Evolutionary conservation across 805 yeast genomes (phyloP).

Genomic region (Candida chauliodis): DNA sequence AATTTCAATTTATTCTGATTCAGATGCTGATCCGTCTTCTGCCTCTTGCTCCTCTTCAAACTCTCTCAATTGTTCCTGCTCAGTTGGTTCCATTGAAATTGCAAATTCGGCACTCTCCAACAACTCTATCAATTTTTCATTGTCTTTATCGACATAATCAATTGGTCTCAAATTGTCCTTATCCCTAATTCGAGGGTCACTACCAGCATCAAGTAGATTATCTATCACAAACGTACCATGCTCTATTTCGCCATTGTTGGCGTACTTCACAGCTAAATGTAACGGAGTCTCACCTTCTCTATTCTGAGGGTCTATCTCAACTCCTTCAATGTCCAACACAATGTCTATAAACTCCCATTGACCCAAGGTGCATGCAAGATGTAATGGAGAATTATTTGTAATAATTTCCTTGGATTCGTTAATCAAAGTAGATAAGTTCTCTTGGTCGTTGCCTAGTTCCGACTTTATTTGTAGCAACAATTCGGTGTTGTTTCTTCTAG

Average conservation of each 20-base stretch:
- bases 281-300: conserved; percentile 85
- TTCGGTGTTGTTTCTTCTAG: conserved; percentile 84
- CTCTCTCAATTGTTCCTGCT: conserved; percentile 31
- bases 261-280: conserved; percentile 77
- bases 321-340: conserved; percentile 82
- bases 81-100: conserved; percentile 33
- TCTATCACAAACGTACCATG: conserved; percentile 77
- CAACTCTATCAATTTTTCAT: conserved; percentile 54
- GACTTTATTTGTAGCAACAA: conserved; percentile 56
- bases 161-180: conserved; percentile 66
- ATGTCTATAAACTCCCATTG: conserved; percentile 81
- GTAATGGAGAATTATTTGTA: conserved; percentile 76
- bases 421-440: conserved; percentile 45
- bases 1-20: conserved; percentile 33
- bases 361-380: conserved; percentile 78
- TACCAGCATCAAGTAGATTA: conserved; percentile 85
- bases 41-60: conserved; percentile 34
- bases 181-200: conserved; percentile 58
- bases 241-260: conserved; percentile 70
- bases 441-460: conserved; percentile 37
- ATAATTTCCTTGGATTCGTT: conserved; percentile 67
- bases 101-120: conserved; percentile 87
- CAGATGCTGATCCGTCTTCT: conserved; percentile 32
- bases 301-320: conserved; percentile 81
- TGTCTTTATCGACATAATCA: conserved; percentile 57